Evolutionary conservation across 2,329 filamentous ascomycete species (phyloP), one percentile per base, ranked within the genome.

Genomic region (Teratosphaeria destructans): DNA sequence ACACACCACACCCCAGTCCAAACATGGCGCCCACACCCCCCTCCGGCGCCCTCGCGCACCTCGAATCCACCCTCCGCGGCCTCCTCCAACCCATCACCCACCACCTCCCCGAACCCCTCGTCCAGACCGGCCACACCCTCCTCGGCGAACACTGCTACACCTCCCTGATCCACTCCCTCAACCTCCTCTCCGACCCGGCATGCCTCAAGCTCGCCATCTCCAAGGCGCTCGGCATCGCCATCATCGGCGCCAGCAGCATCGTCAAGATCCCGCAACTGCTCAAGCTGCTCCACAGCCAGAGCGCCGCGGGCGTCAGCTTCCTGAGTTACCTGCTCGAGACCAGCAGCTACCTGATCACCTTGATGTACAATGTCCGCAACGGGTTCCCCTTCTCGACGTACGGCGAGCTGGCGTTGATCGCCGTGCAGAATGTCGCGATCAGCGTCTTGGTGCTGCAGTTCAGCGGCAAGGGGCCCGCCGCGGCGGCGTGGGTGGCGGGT

Each of bases 251-350:
- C 57, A 92, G 89, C 32, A 86, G 89, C 58, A 85, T 97, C 68
- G 92, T 99, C 79, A 99, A 99, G 79, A 85, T 99, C 29, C 94
- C 94, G 0, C 94, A 99, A 79, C 93, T 99, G 72, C 75, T 96
- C 74, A 99, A 99, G 80, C 85, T 99, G 57, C 76, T 94, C 70
- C 81, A 81, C 70, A 91, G 90, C 55, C 83, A 85, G 69, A 96
- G 90, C 56, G 85, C 91, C 32, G 83, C 85, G 53, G 94, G 94
- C 67, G 83, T 99, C 62, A 90, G 86, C 55, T 95, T 97, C 77
- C 82, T 95, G 53, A 88, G 89, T 35, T 97, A 96, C 78, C 81
- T 94, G 37, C 89, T 99, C 72, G 94, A 99, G 79, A 96, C 91
- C 8, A 81, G 84, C 59, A 85, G 87, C 60, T 93, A 95, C 77